phyloP scores from a whole-genome alignment of 2,329 filamentous ascomycete genomes.

The Penicillium sp. region DNA sequence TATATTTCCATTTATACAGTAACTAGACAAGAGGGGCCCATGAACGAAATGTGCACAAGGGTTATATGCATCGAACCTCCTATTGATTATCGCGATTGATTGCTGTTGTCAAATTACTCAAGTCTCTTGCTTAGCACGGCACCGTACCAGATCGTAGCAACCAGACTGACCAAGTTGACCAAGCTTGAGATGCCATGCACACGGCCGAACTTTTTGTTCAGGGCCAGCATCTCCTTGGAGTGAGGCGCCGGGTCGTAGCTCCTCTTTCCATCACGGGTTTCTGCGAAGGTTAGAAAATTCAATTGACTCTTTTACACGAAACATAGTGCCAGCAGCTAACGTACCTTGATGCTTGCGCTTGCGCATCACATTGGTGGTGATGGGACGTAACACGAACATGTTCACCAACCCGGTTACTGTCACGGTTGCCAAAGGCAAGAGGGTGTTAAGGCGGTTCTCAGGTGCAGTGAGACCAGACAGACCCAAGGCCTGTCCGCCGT shows the following conservation, averaged over 20 bases:
- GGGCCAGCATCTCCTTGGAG: constrained; percentile 68
- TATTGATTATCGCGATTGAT: neutral
- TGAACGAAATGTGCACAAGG: neutral
- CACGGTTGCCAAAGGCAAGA: constrained; percentile 61
- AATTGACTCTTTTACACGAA: neutral
- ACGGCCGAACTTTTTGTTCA: constrained; percentile 70
- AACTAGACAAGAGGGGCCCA: neutral
- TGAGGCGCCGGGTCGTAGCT: constrained; percentile 71
- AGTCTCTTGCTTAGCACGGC: constrained; percentile 60
- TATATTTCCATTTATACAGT: neutral
- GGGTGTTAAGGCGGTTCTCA: constrained; percentile 54
- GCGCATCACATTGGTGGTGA: constrained; percentile 64
- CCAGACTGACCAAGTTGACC: constrained; percentile 63
- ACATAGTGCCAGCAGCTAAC: constrained; percentile 17
- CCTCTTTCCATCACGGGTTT: constrained; percentile 81
- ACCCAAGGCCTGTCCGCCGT: constrained; percentile 31
- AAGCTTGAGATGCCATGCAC: constrained; percentile 75
- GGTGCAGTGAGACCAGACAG: constrained; percentile 39
- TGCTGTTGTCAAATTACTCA: constrained; percentile 8
- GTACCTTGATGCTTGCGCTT: constrained; percentile 70
- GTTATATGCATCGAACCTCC: neutral
- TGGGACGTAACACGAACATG: constrained; percentile 61
- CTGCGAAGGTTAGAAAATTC: constrained; percentile 35
- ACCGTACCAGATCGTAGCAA: constrained; percentile 68
- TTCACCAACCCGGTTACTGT: constrained; percentile 65